These are phyloP conservation scores for Phallus indusiatus DNA, from an alignment of 768 basidiomycete genomes.

Conservation along the genomic window DNA sequence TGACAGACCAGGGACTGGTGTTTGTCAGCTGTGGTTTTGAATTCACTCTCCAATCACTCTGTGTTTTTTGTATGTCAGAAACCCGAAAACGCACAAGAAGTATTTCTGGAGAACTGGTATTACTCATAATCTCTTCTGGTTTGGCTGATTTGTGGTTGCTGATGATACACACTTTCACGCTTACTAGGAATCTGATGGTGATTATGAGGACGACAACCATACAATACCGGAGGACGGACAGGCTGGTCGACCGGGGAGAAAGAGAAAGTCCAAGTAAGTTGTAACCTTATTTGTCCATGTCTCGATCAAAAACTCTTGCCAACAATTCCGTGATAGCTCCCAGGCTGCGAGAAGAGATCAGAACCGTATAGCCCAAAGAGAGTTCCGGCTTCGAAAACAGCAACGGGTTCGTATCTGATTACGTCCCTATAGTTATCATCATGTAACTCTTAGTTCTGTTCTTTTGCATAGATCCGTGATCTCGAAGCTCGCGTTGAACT, in stretches of 20 bases:
- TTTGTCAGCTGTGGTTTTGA: too few relatives aligned
- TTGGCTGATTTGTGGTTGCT: too few relatives aligned
- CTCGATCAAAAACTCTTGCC: slow-evolving; percentile 14
- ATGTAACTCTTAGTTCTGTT: not conserved
- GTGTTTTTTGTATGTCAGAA: not conserved
- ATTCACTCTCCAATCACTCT: too few relatives aligned
- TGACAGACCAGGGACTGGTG: too few relatives aligned
- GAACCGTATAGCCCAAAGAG: slow-evolving; percentile 87
- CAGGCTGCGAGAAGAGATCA: slow-evolving; percentile 84
- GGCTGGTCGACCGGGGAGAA: slow-evolving; percentile 48
- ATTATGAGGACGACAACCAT: slow-evolving; percentile 30
- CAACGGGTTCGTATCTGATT: slow-evolving; percentile 46
- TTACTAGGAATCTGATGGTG: slow-evolving; percentile 56
- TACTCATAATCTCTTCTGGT: not conserved
- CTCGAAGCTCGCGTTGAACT: slow-evolving; percentile 94
- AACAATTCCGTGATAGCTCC: slow-evolving; percentile 44
- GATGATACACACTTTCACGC: not conserved
- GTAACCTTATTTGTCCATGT: slow-evolving; percentile 12
- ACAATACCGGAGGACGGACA: slow-evolving; percentile 7
- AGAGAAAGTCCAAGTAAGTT: slow-evolving; percentile 88
- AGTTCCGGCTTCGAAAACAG: slow-evolving; percentile 87
- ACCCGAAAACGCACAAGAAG: slow-evolving; percentile 5
- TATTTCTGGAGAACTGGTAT: slow-evolving; percentile 13
- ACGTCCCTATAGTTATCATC: not conserved
- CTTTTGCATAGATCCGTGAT: slow-evolving; percentile 66